Conservation (phyloP, 2,329 filamentous ascomycete genomes). For the Sarocladiaceae sp. region DNA sequence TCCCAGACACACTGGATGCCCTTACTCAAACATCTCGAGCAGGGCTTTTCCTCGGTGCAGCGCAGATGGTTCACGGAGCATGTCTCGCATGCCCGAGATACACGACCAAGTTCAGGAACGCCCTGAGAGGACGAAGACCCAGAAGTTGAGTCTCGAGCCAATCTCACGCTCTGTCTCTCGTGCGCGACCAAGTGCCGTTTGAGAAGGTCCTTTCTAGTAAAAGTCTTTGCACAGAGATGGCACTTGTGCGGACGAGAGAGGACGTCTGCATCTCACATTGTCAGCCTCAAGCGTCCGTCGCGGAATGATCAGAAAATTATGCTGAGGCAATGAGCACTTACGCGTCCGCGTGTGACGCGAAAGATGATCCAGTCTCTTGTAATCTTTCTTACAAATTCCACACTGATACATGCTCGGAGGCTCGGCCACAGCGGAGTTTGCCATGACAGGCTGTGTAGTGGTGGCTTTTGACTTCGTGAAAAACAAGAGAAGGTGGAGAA, state of each 20-base stretch:
- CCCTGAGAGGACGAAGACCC: not conserved
- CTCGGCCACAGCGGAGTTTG: no score
- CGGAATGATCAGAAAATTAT: not conserved
- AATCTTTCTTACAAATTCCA: constrained; percentile 21
- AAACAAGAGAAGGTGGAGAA: no score
- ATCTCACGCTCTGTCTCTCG: constrained; percentile 5
- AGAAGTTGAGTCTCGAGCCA: no score
- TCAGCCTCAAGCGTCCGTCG: not conserved
- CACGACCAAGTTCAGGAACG: constrained; percentile 14
- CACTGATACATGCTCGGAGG: no score
- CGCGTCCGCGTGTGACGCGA: constrained; percentile 28
- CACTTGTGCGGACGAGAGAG: constrained; percentile 26
- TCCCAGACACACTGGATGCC: constrained; percentile 22
- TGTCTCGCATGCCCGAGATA: constrained; percentile 21
- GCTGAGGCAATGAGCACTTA: constrained; percentile 13
- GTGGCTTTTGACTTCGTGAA: no score
- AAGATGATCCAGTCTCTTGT: constrained; percentile 26
- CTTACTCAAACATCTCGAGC: constrained; percentile 20
- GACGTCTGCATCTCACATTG: not conserved
- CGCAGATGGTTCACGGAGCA: constrained; percentile 25
- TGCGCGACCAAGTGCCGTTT: constrained; percentile 20
- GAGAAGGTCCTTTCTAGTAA: constrained; percentile 22
- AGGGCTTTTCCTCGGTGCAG: constrained; percentile 26
- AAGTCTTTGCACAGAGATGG: constrained; percentile 22
- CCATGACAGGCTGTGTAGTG: no score